A percentile compares a stretch with the other conserved stretches of the same genome.
Conservation (phyloP, 2,329 filamentous ascomycete genomes). For the Monilinia polystroma region DNA sequence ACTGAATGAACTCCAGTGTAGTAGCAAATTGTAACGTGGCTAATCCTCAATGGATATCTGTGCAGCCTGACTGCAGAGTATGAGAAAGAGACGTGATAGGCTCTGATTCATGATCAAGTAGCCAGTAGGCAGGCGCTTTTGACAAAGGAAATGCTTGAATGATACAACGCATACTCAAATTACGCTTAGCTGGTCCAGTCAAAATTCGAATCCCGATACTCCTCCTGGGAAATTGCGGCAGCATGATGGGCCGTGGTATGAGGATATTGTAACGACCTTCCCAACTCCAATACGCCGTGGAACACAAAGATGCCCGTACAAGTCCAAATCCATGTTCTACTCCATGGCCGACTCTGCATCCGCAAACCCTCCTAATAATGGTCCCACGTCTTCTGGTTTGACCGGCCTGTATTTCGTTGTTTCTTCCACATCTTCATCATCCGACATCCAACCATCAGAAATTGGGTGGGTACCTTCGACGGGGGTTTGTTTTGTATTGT, state of each 20-base stretch:
- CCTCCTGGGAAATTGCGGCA: constrained; percentile 32
- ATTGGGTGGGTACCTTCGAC: constrained; percentile 32
- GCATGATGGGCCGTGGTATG: constrained; percentile 31
- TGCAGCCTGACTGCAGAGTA: constrained; percentile 39
- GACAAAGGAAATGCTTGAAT: constrained; percentile 40
- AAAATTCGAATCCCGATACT: constrained; percentile 36
- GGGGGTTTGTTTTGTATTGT: constrained; percentile 36
- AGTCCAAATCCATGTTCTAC: constrained; percentile 32
- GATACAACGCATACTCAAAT: constrained; percentile 41
- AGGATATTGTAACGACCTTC: constrained; percentile 37
- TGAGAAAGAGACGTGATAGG: constrained; percentile 38
- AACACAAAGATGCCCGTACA: constrained; percentile 32
- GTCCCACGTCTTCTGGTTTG: constrained; percentile 40
- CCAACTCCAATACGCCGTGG: constrained; percentile 37
- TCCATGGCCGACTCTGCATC: constrained; percentile 39
- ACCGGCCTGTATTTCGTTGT: constrained; percentile 35
- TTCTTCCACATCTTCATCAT: constrained; percentile 39
- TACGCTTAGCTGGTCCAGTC: constrained; percentile 41
- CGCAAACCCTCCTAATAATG: constrained; percentile 40
- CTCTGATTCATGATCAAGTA: constrained; percentile 33
- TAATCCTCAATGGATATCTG: constrained; percentile 39
- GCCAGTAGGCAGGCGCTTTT: constrained; percentile 40
- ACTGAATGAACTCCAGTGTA: constrained; percentile 32
- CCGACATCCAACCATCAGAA: constrained; percentile 48
- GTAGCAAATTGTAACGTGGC: constrained; percentile 40